A percentile compares a stretch with the other conserved stretches of the same genome.
phyloP scores from a whole-genome alignment of 2,329 filamentous ascomycete species.

The Mycocentrospora acerina region DNA sequence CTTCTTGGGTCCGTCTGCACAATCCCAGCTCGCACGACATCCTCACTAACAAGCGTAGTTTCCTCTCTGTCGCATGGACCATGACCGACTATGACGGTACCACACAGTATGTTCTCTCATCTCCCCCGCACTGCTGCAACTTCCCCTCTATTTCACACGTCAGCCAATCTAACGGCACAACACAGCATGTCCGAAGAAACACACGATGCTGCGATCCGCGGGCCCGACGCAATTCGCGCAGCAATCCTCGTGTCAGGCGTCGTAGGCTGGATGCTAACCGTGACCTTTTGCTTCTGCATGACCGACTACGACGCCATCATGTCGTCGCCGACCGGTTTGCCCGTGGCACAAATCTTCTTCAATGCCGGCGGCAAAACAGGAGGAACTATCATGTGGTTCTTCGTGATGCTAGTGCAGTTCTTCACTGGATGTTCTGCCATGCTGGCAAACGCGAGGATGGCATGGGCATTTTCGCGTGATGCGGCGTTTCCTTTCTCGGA shows the following conservation, averaged over 20 bases:
- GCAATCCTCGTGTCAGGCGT: slow-evolving; percentile 62
- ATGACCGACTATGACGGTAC: slow-evolving; percentile 71
- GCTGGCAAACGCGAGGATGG: slow-evolving; percentile 64
- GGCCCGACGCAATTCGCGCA: slow-evolving; percentile 60
- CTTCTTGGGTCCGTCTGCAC: slow-evolving; percentile 54
- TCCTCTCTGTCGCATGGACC: slow-evolving; percentile 61
- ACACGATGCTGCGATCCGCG: slow-evolving; percentile 62
- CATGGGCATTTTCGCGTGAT: slow-evolving; percentile 62
- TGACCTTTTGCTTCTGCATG: slow-evolving; percentile 65
- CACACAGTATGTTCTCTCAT: slow-evolving; percentile 54
- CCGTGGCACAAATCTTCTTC: slow-evolving; percentile 59
- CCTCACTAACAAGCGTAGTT: slow-evolving; percentile 34
- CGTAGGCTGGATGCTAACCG: slow-evolving; percentile 63
- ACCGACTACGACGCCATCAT: slow-evolving; percentile 60
- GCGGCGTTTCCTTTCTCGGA: slow-evolving; percentile 61
- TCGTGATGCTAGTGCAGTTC: slow-evolving; percentile 64
- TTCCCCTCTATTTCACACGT: slow-evolving; percentile 10
- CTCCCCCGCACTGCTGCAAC: too few relatives aligned
- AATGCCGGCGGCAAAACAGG: slow-evolving; percentile 60
- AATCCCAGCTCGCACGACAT: too few relatives aligned
- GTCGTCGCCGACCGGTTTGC: slow-evolving; percentile 59
- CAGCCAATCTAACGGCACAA: slow-evolving; percentile 23
- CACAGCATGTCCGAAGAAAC: slow-evolving; percentile 66
- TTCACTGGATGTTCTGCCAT: slow-evolving; percentile 66
- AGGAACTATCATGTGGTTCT: slow-evolving; percentile 63